Evolutionary conservation across 2,329 filamentous ascomycete species (phyloP), one percentile per base, ranked within the genome.

Genomic region (Ilyonectria sp.): DNA sequence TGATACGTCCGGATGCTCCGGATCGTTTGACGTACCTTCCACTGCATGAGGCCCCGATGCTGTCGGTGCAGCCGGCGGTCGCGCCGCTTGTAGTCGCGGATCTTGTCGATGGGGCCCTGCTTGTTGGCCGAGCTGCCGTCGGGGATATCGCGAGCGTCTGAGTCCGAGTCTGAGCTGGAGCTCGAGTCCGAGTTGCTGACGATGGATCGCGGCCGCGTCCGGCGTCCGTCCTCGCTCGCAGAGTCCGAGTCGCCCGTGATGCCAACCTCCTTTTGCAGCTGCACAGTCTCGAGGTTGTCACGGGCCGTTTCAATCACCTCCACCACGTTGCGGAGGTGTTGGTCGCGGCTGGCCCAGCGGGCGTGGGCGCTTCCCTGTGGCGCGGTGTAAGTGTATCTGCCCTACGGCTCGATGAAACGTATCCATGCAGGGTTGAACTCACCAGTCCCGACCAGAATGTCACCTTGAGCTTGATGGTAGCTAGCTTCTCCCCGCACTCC

Each of bases 41-140:
- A 94, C 80, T 94, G 92, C 92, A 94, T 94, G 46, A 92, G 76
- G 0, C 92, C 92, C 23, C 90, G 82, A 74, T 94, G 90, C 75
- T 88, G 86, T 55, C 91, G 82, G 78, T 93, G 90, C 69, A 92
- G 80, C 67, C 87, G 85, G 78, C 86, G 88, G 69, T 86, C 82
- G 71, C 90, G 83, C 64, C 85, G 83, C 75, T 86, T 89, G 76
- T 90, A 92, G 67, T 92, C 90, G 63, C 85, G 86, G 52, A 90
- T 66, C 75, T 87, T 83, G 49, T 86, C 85, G 10, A 82, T 64
- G 83, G 79, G 43, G 82, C 76, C 44, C 84, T 89, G 68, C 84
- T 81, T 69, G 80, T 84, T 31, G 74, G 79, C 71, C 13, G 71
- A 69, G 60, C 79, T 82, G 35, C 80, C 80, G 63, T 82, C 79